Conservation (phyloP, 192 early-diverging fungal species). For the Funneliformis mosseae region DNA sequence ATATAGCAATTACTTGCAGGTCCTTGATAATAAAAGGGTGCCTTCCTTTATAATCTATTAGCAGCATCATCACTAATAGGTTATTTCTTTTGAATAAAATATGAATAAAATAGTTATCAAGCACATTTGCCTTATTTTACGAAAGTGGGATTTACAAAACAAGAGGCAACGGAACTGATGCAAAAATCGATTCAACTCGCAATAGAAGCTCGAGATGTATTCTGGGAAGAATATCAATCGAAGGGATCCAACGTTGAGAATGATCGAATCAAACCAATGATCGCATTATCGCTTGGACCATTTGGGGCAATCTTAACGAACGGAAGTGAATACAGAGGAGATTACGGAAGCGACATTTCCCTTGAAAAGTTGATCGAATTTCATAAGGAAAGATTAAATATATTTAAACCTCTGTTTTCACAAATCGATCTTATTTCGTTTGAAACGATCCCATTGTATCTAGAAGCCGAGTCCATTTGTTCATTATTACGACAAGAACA, state of each 20-base stretch:
- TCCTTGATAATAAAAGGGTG: background rate
- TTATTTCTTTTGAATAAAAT: background rate
- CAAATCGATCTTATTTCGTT: slow-evolving; percentile 63
- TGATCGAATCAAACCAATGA: slow-evolving; percentile 27
- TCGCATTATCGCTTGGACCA: slow-evolving; percentile 65
- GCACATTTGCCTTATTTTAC: slow-evolving; percentile 49
- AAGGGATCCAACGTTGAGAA: background rate
- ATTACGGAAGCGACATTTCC: slow-evolving; percentile 46
- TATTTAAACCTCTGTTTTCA: slow-evolving; percentile 32
- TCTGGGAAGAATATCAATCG: slow-evolving; percentile 25
- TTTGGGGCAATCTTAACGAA: slow-evolving; percentile 67
- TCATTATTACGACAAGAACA: slow-evolving; percentile 38
- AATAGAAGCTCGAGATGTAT: slow-evolving; percentile 50
- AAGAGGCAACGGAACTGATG: slow-evolving; percentile 43
- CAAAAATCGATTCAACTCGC: slow-evolving; percentile 47
- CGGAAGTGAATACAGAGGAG: slow-evolving; percentile 69
- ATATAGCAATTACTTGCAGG: slow-evolving; percentile 56
- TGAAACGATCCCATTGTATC: slow-evolving; percentile 68
- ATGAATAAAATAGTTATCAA: slow-evolving; percentile 52
- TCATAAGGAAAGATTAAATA: slow-evolving; percentile 50
- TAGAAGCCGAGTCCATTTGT: slow-evolving; percentile 57
- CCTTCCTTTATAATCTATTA: background rate
- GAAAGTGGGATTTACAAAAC: slow-evolving; percentile 40
- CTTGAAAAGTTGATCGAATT: slow-evolving; percentile 52
- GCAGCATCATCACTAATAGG: background rate